Base-by-base conservation (phyloP, 2,329 filamentous ascomycete genomes). In the Fusarium sp. region DNA sequence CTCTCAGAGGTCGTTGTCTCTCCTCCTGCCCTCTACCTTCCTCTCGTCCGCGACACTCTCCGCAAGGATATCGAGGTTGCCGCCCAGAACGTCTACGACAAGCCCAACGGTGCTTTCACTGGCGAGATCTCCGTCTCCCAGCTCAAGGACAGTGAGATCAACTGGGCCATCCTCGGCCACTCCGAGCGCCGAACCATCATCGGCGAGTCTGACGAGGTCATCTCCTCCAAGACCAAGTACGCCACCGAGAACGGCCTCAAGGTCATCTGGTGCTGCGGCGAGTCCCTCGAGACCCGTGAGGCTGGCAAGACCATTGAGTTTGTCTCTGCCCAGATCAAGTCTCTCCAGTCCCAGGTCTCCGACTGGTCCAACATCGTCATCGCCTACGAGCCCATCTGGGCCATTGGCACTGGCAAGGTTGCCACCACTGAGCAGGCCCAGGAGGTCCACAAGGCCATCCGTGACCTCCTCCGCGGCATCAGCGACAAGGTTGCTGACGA, bases 311-410 rank as follows among this genome's bases (percentile, higher is more conserved):
- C 95, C 71, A 91, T 97, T 78, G 89, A 93, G 52, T 91, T 96
- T 69, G 92, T 97, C 77, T 96, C 92, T 75, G 84, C 84, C 73
- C 96, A 99, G 87, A 89, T 99, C 76, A 88, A 89, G 70, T 94
- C 94, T 72, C 93, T 95, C 71, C 90, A 94, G 81, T 82, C 84
- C 76, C 86, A 91, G 85, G 84, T 93, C 79, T 84, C 89, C 76
- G 93, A 97, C 85, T 99, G 96, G 96, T 88, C 86, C 78, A 96
- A 96, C 86, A 89, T 99, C 72, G 96, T 99, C 80, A 88, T 99
- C 77, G 96, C 96, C 78, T 99, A 99, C 84, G 96, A 99, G 89
- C 96, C 96, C 78, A 97, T 99, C 86, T 99, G 96, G 95, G 94
- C 89, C 80, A 92, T 90, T 75, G 95, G 95, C 75, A 98, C 96